Conservation (phyloP, 192 early-diverging fungal genomes). For the Umbelopsis sp. region DNA sequence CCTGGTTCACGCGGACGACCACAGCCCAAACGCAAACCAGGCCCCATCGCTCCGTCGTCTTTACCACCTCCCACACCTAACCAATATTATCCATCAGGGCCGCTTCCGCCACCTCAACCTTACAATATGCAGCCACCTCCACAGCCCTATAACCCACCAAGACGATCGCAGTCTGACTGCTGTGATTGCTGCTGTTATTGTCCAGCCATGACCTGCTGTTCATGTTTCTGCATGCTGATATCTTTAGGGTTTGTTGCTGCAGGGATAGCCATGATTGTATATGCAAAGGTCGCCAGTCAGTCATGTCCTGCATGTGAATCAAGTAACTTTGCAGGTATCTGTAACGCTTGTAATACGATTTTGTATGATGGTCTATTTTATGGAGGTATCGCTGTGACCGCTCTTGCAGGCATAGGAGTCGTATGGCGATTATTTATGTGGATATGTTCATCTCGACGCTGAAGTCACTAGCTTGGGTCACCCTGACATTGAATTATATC, state of each 20-base stretch:
- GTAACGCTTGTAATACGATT: constrained; percentile 23
- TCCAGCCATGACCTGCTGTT: constrained; percentile 35
- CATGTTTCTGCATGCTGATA: constrained; percentile 36
- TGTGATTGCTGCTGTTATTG: constrained; percentile 31
- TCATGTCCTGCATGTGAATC: constrained; percentile 26
- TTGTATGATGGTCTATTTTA: constrained; percentile 36
- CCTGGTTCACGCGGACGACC: constrained; percentile 1
- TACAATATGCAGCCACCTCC: not conserved
- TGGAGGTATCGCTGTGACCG: constrained; percentile 34
- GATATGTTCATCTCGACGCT: constrained; percentile 24
- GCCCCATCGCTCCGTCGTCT: not conserved
- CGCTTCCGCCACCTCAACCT: not conserved
- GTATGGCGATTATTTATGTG: constrained; percentile 30
- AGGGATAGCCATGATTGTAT: constrained; percentile 34
- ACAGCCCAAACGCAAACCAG: not conserved
- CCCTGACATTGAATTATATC: too few relatives aligned
- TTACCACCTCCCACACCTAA: not conserved
- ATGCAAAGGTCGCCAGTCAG: constrained; percentile 24
- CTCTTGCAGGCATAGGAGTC: constrained; percentile 28
- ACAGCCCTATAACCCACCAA: not conserved
- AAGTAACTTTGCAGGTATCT: not conserved
- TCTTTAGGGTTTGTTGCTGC: constrained; percentile 28
- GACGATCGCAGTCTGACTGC: not conserved
- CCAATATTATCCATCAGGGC: not conserved
- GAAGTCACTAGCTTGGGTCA: not conserved